Evolutionary conservation across 495 filamentous ascomycete species (phyloP), one percentile per base, ranked within the genome.

Genomic region (Letharia lupina): DNA sequence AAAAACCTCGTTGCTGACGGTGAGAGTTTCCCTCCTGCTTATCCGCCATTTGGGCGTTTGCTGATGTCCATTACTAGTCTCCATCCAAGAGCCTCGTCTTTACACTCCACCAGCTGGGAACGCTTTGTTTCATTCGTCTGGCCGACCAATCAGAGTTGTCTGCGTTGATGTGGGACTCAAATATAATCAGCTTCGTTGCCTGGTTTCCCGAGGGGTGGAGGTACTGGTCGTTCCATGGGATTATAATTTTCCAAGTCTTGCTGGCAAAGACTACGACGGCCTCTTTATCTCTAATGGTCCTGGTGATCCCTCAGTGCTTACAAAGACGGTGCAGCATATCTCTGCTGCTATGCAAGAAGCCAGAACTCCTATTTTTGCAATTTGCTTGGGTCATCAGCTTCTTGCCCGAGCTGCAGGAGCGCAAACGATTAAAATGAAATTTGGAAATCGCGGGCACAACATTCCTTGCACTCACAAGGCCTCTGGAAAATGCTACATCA

Each of bases 261-360:
- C 84, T 48, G 87, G 87, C 59, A 84, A 89, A 66, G 84, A 93
- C 65, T 97, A 96, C 73, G 94, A 98, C 75, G 94, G 94, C 73
- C 83, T 98, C 28, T 98, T 98, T 76, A 89, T 98, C 67, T 96
- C 92, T 58, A 98, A 98, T 78, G 94, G 94, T 62, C 94, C 94
- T 39, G 94, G 94, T 78, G 94, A 98, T 73, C 94, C 94, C 44
- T 87, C 95, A 8, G 87, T 90, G 67, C 82, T 97, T 76, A 81
- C 84, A 5, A 77, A 77, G 23, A 95, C 94, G 20, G 86, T 92
- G 65, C 80, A 86, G 68, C 87, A 92, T 74, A 86, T 98, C 68
- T 73, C 83, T 56, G 80, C 82, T 60, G 87, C 89, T 12, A 77
- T 98, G 66, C 75, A 84, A 68, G 86, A 89, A 70, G 90, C 86